Base-by-base conservation (phyloP, 169 alveolate species). In the Plasmodium fragile region DNA sequence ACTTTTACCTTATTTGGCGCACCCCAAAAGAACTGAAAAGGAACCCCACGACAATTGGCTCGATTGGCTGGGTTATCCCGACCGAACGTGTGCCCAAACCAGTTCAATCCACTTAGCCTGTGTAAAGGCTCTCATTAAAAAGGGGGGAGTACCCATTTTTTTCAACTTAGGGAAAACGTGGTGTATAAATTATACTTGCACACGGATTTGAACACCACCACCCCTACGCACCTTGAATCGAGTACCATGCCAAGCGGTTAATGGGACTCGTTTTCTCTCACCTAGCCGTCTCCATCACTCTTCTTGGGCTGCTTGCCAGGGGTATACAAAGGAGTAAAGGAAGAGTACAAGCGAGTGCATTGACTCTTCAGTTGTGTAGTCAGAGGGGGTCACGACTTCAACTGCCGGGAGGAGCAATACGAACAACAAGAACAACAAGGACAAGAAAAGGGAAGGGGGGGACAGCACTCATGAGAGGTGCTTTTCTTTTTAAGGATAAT, bases 281-380 rank as follows among this genome's bases (percentile, higher is more conserved):
- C 16, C 59, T 72, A 4, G 18, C 69, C n/a, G 69, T 73, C 75
- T 75, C 41, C 39, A 18, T 34, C 69, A 16, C 84, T 73, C 49
- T 85, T 16, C 36, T 69, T 45, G 25, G 55, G 52, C 65, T 73
- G 79, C 81, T 85, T 18, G 84, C 77, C 49, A 85, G 65, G 79
- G 77, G 93, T 53, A 75, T 85, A 49, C 77, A 85, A 49, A 85
- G 65, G 65, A 53, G 43, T 8, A 52, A 30, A 8, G 41, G 78
- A 85, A 34, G 41, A 6, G 36, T 30, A 16, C 36, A 41, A 53
- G 34, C 45, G n/a, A 72, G 22, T 10, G 65, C 11, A 6, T 11
- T 32, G 25, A 8, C 30, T 18, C 41, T 22, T 52, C 72, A 52
- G 28, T 36, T 73, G 59, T 85, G 59, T 11, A 65, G 52, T 55